Evolutionary conservation across 164 flowering plant species (phyloP).

Genomic region (Dillenia suffruticosa): DNA sequence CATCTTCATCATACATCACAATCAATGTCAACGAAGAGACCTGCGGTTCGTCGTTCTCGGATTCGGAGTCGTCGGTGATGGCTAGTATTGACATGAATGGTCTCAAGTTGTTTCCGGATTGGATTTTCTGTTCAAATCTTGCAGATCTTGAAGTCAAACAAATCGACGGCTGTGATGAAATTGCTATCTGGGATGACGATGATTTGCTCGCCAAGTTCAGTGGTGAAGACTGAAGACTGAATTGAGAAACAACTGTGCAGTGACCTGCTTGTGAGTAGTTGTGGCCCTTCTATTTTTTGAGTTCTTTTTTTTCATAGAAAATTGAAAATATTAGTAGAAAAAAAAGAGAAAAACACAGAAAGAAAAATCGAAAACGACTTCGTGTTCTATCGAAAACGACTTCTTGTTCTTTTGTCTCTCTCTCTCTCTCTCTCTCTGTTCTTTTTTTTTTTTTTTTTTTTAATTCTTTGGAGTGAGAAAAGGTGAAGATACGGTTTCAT

Average conservation of each 20-base stretch:
- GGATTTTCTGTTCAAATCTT: background rate
- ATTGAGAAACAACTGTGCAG: background rate
- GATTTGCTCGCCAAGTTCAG: slow-evolving; percentile 12
- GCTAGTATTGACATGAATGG: slow-evolving; percentile 13
- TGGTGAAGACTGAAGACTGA: background rate
- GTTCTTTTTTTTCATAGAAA: background rate
- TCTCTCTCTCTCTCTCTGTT: too few relatives aligned
- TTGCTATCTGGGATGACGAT: background rate
- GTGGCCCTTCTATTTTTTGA: background rate
- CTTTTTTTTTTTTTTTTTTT: too few relatives aligned
- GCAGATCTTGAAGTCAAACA: background rate
- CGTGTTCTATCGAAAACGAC: too few relatives aligned
- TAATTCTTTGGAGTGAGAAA: too few relatives aligned
- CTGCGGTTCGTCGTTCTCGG: slow-evolving; percentile 22
- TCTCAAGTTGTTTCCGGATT: background rate
- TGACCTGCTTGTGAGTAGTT: background rate
- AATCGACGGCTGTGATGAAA: background rate
- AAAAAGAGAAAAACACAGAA: background rate
- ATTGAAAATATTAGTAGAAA: background rate
- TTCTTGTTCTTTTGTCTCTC: too few relatives aligned
- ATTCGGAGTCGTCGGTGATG: slow-evolving; percentile 17
- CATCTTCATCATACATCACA: slow-evolving; percentile 8
- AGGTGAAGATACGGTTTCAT: too few relatives aligned
- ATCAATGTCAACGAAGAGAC: slow-evolving; percentile 20
- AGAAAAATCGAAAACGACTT: too few relatives aligned